These are phyloP conservation scores for Acorus calamus DNA, from an alignment of 106 monocot genomes.

Conservation along the genomic window DNA sequence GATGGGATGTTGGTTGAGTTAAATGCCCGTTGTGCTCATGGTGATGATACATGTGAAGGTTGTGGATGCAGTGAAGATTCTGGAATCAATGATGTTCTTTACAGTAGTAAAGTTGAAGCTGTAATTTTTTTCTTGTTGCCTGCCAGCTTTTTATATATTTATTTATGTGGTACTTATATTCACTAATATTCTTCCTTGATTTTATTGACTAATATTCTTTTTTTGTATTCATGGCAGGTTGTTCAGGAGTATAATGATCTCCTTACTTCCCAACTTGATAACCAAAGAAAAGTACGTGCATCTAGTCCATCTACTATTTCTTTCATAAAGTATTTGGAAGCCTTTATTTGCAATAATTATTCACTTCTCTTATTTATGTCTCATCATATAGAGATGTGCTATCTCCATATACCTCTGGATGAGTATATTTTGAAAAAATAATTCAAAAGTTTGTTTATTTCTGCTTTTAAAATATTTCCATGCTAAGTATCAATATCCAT, in stretches of 20 bases:
- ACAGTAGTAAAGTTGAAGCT: constrained; percentile 82
- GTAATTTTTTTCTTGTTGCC: constrained; percentile 23
- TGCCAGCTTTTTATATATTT: no score
- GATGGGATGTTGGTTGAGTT: constrained; percentile 92
- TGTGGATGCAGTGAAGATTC: constrained; percentile 44
- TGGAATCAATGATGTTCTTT: constrained; percentile 49
- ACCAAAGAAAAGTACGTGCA: constrained; percentile 65
- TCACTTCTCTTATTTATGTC: no score
- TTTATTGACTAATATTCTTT: not conserved
- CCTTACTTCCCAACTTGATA: constrained; percentile 73
- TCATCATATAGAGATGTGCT: no score
- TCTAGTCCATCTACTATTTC: no score
- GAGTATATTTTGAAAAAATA: no score
- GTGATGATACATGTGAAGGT: constrained; percentile 29
- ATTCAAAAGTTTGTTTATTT: no score
- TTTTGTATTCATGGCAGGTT: constrained; percentile 35
- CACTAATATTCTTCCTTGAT: not conserved
- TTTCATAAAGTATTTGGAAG: no score
- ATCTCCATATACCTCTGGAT: no score
- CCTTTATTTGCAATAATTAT: no score
- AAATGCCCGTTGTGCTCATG: constrained; percentile 38
- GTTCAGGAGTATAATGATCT: constrained; percentile 83
- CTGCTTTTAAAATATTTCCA: no score
- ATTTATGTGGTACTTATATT: no score
- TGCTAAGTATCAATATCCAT: no score